Base-by-base conservation (phyloP, 768 basidiomycete species). In the Rhizopogon salebrosus region DNA sequence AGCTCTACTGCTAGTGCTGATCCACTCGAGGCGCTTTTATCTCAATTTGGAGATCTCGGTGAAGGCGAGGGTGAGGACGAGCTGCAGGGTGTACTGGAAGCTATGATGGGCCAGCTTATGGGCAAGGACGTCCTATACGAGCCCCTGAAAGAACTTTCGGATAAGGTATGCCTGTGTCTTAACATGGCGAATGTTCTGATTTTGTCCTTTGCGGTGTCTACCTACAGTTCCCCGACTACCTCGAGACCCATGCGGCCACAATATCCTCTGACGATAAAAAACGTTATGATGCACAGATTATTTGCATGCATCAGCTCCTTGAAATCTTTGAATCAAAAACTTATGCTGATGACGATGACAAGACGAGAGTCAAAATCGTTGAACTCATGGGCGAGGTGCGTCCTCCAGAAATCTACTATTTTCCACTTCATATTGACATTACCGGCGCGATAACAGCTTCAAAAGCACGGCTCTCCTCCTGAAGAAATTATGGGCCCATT, bases 401-500 rank as follows among this genome's bases (percentile, higher is more conserved):
- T 46, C 14, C n/a, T 18, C 4, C 14, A 14, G 8, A 46, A 46
- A 22, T 16, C 20, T 34, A 22, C 20, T 46, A 34, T 22, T 1
- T 3, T 46, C 20, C 14, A 16, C 9, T 22, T 46, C 1, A 6
- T 5, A 9, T 23, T 34, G 27, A 46, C 14, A 46, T 46, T 34
- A 3, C 20, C 1, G 29, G 27, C 20, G 29, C 6, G 20, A 45
- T 48, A 29, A n/a, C 56, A 91, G 88, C 84, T 94, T 78, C 91
- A 94, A 76, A 72, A 74, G 3, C 76, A 82, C 51, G 91, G 92
- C 6, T 79, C 85, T 3, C 92, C 90, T 0, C 92, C 92, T 2
- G 62, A 79, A 18, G 89, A 90, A 60, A 78, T 93, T 46, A 92
- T 93, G 87, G 92, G 90, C 1, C 80, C 83, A 0, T 73, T 93